Evolutionary conservation across 2,329 filamentous ascomycete species (phyloP), one percentile per base, ranked within the genome.

Genomic region (Verticillium albo-atrum): DNA sequence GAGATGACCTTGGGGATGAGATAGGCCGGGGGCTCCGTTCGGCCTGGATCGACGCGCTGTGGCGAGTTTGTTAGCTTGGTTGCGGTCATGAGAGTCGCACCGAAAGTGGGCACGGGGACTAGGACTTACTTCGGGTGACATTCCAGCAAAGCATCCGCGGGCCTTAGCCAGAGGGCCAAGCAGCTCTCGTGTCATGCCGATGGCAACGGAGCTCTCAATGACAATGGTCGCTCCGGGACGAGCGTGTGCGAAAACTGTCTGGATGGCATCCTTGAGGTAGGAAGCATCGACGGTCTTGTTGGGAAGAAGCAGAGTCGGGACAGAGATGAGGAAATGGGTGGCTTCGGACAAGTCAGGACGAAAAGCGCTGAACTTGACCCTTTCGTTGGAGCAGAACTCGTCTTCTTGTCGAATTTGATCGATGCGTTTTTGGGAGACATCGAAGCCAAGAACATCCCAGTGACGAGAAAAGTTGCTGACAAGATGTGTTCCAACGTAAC

Each of bases 1-100:
- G 81, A 83, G 9, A 84, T 71, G 27, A 85, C 71, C 66, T 84
- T 84, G 3, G 82, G 81, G 25, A 84, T 83, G 15, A 71, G 68
- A 15, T 72, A 64, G 1, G 74, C 68, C 0, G 77, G 68, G 0
- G 78, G 74, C 10, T 72, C 70, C 2, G 68, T 65, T 2, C 81
- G 76, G 6, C 81, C 81, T 0, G 81, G 81, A 51, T 83, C 81
- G n/a, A 83, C 77, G 10, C 80, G 73, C 70, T 56, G 35, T 4
- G 20, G 10, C 9, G 20, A 50, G 20, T 4, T 50, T 1, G n/a
- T 50, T 50, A 50, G 42, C 42, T 23, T 23, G 42, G 5, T 50
- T 20, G n/a, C 10, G 42, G 42, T n/a, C 25, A 10, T 23, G 42
- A 12, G n/a, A 20, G 20, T 6, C 12, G 42, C 25, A 20, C n/a